Evolutionary conservation across 2,329 filamentous ascomycete species (phyloP).

Genomic region (Stagonosporopsis chrysanthemi): DNA sequence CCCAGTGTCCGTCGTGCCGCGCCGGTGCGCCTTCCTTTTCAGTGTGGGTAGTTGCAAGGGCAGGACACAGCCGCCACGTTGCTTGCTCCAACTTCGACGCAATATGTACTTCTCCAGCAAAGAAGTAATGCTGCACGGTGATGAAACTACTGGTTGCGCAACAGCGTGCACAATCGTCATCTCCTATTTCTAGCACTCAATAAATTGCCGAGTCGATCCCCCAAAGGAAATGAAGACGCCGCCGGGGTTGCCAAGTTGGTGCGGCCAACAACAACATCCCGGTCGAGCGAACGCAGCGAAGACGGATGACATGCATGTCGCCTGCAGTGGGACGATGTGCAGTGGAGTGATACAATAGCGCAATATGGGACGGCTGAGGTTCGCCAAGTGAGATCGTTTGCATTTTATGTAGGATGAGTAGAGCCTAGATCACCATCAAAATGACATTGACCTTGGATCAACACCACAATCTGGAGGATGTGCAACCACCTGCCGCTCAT

Average conservation of each 20-base stretch:
- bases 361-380: constrained; percentile 1
- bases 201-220: constrained; percentile 18
- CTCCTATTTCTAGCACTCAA: constrained; percentile 5
- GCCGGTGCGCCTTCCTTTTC: constrained; percentile 16
- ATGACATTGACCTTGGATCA: constrained; percentile 3
- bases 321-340: constrained; percentile 11
- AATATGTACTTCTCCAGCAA: not conserved
- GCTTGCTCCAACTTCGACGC: not conserved
- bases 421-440: constrained; percentile 1
- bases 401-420: not conserved
- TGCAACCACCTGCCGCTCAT: constrained; percentile 16
- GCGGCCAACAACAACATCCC: constrained; percentile 11
- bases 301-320: constrained; percentile 15
- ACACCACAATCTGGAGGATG: constrained; percentile 14
- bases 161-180: constrained; percentile 1
- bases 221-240: constrained; percentile 16
- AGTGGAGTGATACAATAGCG: constrained; percentile 1
- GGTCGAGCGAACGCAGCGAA: constrained; percentile 1
- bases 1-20: constrained; percentile 15
- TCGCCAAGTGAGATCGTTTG: not conserved
- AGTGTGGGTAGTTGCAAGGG: constrained; percentile 8
- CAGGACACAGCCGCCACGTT: constrained; percentile 7
- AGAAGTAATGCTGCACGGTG: not conserved
- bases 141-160: constrained; percentile 3
- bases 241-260: constrained; percentile 13